Conservation (phyloP, 176 grass and related monocot species). For the Bromus sterilis region DNA sequence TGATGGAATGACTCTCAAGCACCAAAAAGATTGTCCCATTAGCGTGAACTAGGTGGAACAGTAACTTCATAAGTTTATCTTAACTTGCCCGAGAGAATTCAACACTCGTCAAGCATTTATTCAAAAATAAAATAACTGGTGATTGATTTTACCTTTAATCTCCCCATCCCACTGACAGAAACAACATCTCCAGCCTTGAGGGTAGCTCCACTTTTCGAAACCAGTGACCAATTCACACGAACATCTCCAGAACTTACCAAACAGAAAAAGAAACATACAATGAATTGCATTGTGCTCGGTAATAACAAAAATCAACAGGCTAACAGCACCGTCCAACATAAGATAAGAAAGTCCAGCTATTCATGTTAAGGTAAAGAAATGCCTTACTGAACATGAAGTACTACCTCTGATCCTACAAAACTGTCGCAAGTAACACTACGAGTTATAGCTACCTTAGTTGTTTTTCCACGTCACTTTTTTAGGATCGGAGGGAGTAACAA, state of each 20-base stretch:
- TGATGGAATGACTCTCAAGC: background rate
- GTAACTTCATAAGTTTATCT: background rate
- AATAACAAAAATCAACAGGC: background rate
- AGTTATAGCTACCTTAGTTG: too few species aligned
- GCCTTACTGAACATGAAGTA: background rate
- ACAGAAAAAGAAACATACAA: constrained; percentile 13
- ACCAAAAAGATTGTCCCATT: background rate
- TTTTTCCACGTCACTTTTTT: too few species aligned
- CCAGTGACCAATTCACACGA: constrained; percentile 71
- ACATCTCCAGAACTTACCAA: constrained; percentile 77
- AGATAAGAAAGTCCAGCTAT: background rate
- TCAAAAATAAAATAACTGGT: background rate
- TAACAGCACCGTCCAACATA: background rate
- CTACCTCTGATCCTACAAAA: too few species aligned
- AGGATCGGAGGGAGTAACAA: too few species aligned
- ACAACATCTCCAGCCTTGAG: constrained; percentile 86
- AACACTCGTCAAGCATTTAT: background rate
- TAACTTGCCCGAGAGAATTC: background rate
- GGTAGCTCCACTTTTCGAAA: constrained; percentile 70
- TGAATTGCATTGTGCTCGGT: background rate
- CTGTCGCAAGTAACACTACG: too few species aligned
- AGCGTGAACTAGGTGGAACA: background rate
- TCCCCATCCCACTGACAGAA: constrained; percentile 83
- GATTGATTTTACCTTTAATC: constrained; percentile 63
- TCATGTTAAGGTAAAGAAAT: constrained; percentile 5